Evolutionary conservation across 1,139 yeast species (phyloP), one percentile per base, ranked within the genome.

Genomic region (Hyphopichia pseudoburtonii): DNA sequence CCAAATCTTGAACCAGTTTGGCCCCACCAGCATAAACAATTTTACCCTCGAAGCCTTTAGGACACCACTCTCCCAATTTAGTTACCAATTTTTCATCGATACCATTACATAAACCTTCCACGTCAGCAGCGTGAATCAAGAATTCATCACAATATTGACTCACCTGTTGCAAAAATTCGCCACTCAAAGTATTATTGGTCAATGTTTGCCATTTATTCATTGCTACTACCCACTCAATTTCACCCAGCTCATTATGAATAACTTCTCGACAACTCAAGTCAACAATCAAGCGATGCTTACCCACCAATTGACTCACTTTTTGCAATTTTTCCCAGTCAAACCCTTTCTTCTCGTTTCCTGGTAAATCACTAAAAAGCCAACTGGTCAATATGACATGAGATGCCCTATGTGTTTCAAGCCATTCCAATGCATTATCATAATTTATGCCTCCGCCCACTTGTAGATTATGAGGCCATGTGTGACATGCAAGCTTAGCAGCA

Each of bases 1-100:
- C 70, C 42, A 92, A 70, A 57, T 92, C 98, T 0, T 62, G 58
- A 0, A 85, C 57, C 60, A 79, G 77, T 50, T 79, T 82, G 27
- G 97, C 98, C 1, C 99, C 99, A 11, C 99, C 99, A 26, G 98
- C 99, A 59, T 92, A 92, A 1, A 90, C 96, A 5, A 87, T 79
- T 28, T 84, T 89, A 2, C 86, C 74, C 26, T 73, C 76, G 34
- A 78, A 72, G 1, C 70, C 73, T 1, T 43, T 30, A 3, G 76
- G 73, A 42, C 83, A 78, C 97, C 98, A 92, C 47, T 82, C 77
- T 11, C 90, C 89, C 28, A 92, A 67, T 39, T 74, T 75, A 18
- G 45, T 42, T 4, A 92, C 97, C 37, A 92, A 68, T 15, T 80
- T 74, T 51, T 81, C 81, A 53, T 92, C 98, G 30, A 92, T 86